These are phyloP conservation scores for Paramecium tetraurelia DNA, from an alignment of 73 alveolate genomes.

Conservation along the genomic window DNA sequence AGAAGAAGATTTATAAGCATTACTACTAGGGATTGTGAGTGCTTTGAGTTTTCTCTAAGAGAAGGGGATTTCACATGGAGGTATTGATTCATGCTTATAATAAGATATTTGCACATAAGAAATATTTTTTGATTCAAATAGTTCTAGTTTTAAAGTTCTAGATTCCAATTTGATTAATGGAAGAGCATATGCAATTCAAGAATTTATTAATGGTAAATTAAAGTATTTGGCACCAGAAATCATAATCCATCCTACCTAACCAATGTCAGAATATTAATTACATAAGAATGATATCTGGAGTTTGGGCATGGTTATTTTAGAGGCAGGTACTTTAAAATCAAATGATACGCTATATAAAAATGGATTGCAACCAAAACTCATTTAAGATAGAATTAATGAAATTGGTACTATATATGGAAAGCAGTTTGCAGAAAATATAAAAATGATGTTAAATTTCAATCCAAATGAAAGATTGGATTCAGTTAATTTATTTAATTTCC, in stretches of 20 bases:
- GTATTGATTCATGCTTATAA: not conserved
- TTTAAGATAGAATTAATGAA: constrained; percentile 12
- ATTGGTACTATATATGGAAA: not conserved
- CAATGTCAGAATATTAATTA: not conserved
- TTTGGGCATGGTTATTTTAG: constrained; percentile 27
- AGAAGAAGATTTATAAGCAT: constrained; percentile 21
- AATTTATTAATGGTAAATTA: not conserved
- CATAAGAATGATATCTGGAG: constrained; percentile 8
- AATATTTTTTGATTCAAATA: not conserved
- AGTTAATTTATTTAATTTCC: constrained; percentile 24
- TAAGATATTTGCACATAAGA: constrained; percentile 5
- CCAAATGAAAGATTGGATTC: constrained; percentile 29
- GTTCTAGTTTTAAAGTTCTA: not conserved
- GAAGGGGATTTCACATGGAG: constrained; percentile 27
- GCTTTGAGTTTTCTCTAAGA: constrained; percentile 17
- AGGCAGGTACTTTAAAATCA: not conserved
- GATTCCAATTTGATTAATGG: constrained; percentile 44
- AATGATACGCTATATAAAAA: not conserved
- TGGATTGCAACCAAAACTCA: not conserved
- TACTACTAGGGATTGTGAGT: not conserved
- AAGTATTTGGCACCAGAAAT: not conserved
- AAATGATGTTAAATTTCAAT: not conserved
- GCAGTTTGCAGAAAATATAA: not conserved
- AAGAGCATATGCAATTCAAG: not conserved
- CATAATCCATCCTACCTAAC: not conserved